A percentile compares a stretch with the other conserved stretches of the same genome.
These are phyloP conservation scores for Aethionema arabicum DNA, from an alignment of 345 rosid genomes.

Conservation along the genomic window DNA sequence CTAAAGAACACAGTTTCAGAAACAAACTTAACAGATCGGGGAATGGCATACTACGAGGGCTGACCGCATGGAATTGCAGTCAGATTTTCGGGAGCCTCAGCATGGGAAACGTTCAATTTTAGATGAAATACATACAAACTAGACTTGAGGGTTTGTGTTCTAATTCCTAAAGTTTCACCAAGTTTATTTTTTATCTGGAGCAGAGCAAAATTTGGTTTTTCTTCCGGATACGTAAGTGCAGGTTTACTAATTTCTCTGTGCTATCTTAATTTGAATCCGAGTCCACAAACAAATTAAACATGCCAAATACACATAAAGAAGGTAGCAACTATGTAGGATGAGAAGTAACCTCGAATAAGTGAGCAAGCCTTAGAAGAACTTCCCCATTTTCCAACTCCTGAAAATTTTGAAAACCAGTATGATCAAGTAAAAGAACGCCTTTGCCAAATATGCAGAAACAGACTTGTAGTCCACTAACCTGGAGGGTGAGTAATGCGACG, in stretches of 20 bases:
- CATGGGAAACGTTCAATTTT: background rate
- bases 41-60: background rate
- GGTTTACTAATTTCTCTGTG: slow-evolving; percentile 7
- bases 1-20: too few species aligned
- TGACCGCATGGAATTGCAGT: background rate
- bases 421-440: slow-evolving; percentile 7
- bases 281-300: slow-evolving; percentile 8
- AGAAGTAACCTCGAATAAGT: slow-evolving; percentile 70
- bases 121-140: too few species aligned
- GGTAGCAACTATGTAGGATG: slow-evolving; percentile 24
- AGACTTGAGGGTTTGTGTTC: background rate
- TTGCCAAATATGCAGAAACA: background rate
- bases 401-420: slow-evolving; percentile 14
- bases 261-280: background rate
- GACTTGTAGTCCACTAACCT: slow-evolving; percentile 43
- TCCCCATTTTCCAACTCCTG: slow-evolving; percentile 80
- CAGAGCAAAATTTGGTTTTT: background rate
- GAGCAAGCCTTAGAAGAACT: slow-evolving; percentile 88
- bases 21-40: background rate
- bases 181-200: background rate
- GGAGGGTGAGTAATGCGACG: slow-evolving; percentile 78
- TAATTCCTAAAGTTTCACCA: background rate
- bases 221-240: background rate
- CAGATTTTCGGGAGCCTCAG: background rate
- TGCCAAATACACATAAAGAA: background rate